phyloP scores from a whole-genome alignment of 805 yeast genomes.

The Myxozyma neotropica region DNA sequence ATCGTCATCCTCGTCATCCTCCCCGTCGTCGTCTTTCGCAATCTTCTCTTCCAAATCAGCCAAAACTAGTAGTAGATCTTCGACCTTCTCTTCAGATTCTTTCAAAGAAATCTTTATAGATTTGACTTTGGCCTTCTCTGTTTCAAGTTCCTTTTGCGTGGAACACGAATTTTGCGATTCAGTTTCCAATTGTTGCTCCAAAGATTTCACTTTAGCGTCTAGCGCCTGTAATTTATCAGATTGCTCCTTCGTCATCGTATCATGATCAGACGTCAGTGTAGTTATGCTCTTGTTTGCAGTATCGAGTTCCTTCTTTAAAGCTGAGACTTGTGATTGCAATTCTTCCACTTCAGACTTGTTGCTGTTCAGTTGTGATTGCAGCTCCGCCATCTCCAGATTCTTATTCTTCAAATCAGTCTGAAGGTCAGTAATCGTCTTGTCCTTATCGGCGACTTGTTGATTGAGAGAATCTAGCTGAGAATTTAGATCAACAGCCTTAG shows the following conservation, averaged over 20 bases:
- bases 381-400: conserved; percentile 40
- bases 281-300: neutral
- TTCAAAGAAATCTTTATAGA: conserved; percentile 7
- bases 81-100: conserved; percentile 50
- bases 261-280: neutral
- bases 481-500: conserved; percentile 39
- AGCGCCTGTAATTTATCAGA: neutral
- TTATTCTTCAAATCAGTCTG: conserved; percentile 40
- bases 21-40: conserved; percentile 63
- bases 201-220: neutral
- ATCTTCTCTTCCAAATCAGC: conserved; percentile 75
- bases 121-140: conserved; percentile 35
- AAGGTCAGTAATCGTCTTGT: conserved; percentile 39
- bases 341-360: neutral
- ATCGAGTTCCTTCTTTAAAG: conserved; percentile 6
- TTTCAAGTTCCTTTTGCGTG: conserved; percentile 52
- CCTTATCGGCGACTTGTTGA: conserved; percentile 32
- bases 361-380: neutral
- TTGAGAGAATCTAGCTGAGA: conserved; percentile 42
- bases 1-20: conserved; percentile 52
- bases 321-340: neutral
- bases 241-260: neutral
- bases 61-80: conserved; percentile 74
- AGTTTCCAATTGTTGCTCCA: neutral
- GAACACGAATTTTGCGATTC: conserved; percentile 8